Evolutionary conservation across 805 yeast species (phyloP).

Genomic region (Cyberlindnera euphorbiiphila): DNA sequence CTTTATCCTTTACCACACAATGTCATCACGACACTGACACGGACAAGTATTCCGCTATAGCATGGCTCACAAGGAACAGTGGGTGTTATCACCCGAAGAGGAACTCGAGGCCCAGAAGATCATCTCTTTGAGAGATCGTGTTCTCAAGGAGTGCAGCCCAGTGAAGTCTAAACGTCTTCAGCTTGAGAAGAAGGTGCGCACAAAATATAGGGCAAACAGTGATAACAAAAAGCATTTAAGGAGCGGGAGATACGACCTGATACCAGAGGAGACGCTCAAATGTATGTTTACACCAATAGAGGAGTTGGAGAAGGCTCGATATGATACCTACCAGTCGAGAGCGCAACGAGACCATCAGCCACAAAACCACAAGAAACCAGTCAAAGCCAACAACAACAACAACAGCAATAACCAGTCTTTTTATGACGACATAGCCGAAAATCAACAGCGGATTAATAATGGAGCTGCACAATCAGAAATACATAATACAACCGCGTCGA

Average conservation of each 20-base stretch:
- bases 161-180: conserved; percentile 8
- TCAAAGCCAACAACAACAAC: conserved; percentile 4
- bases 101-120: conserved; percentile 16
- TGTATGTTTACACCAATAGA: conserved; percentile 16
- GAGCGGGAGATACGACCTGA: conserved; percentile 27
- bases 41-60: no score
- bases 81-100: conserved; percentile 5
- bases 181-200: conserved; percentile 22
- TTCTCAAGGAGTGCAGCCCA: conserved; percentile 5
- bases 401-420: background rate
- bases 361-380: no score
- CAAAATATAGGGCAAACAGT: conserved; percentile 17
- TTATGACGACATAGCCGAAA: background rate
- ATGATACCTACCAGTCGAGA: conserved; percentile 23
- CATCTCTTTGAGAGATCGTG: conserved; percentile 18
- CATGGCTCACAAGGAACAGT: no score
- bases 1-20: no score
- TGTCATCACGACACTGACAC: no score
- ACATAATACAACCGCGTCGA: no score
- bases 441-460: no score
- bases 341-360: conserved; percentile 21
- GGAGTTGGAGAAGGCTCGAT: conserved; percentile 16
- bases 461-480: no score
- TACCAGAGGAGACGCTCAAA: conserved; percentile 17
- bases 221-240: conserved; percentile 21